phyloP scores from a whole-genome alignment of 2,329 filamentous ascomycete genomes.

The Catunica adiposa region DNA sequence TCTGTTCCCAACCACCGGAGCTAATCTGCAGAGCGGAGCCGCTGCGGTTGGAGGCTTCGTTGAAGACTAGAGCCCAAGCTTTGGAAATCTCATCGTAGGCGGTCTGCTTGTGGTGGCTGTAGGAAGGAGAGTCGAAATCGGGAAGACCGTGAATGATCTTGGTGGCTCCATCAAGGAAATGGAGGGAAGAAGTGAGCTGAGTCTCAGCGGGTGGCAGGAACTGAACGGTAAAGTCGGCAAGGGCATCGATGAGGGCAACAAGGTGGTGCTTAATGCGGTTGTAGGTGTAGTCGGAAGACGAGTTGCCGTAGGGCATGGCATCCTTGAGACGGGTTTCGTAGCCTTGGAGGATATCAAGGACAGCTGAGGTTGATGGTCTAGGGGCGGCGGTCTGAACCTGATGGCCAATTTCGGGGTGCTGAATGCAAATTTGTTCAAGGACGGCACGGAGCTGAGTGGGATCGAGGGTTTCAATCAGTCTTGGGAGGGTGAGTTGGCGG shows the following conservation, averaged over 20 bases:
- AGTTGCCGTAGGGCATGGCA: constrained; percentile 72
- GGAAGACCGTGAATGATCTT: constrained; percentile 79
- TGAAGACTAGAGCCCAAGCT: constrained; percentile 83
- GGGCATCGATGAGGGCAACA: constrained; percentile 65
- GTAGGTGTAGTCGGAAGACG: constrained; percentile 83
- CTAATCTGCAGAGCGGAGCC: constrained; percentile 82
- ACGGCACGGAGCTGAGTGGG: constrained; percentile 68
- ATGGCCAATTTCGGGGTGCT: constrained; percentile 68
- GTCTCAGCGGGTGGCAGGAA: constrained; percentile 84
- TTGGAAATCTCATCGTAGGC: constrained; percentile 92
- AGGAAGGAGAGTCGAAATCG: constrained; percentile 74
- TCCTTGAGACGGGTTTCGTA: constrained; percentile 66
- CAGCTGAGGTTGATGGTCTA: constrained; percentile 67
- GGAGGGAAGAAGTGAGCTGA: constrained; percentile 66
- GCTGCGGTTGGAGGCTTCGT: constrained; percentile 66
- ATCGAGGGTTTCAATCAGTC: constrained; percentile 88
- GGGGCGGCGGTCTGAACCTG: constrained; percentile 76
- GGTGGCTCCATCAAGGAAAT: constrained; percentile 79
- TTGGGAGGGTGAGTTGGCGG: constrained; percentile 39
- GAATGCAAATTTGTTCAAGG: constrained; percentile 80
- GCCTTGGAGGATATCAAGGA: constrained; percentile 60
- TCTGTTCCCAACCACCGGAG: constrained; percentile 84
- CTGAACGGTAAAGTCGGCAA: constrained; percentile 88
- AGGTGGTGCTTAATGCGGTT: constrained; percentile 77
- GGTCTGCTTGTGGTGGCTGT: constrained; percentile 85